Conservation (phyloP, 495 filamentous ascomycete genomes). For the Hypoxylon cercidicola region DNA sequence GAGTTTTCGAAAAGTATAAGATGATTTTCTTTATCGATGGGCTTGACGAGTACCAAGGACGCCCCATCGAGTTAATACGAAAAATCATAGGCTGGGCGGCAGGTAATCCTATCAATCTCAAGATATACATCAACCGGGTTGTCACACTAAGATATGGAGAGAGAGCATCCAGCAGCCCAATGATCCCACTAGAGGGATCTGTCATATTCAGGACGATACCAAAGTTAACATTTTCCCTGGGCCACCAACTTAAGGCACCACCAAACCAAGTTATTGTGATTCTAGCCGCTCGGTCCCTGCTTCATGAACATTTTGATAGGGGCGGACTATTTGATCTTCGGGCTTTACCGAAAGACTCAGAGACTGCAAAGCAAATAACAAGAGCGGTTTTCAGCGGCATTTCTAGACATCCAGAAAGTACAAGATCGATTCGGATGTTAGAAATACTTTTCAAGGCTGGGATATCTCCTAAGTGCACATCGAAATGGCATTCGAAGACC, state of each 20-base stretch:
- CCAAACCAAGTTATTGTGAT: neutral
- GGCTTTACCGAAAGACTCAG: neutral
- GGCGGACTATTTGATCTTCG: conserved; percentile 9
- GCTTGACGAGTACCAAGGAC: conserved; percentile 55
- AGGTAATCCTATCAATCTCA: conserved; percentile 1
- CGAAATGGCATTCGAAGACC: neutral
- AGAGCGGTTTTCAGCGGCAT: neutral
- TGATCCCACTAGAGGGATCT: too few species aligned
- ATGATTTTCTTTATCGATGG: conserved; percentile 59
- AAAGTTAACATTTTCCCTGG: too few species aligned
- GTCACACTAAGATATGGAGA: too few species aligned
- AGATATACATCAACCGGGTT: conserved; percentile 13
- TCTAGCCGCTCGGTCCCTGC: neutral
- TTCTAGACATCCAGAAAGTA: neutral
- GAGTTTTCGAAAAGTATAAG: conserved; percentile 9
- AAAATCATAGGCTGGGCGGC: conserved; percentile 19
- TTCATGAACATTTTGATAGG: conserved; percentile 12
- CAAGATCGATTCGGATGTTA: conserved; percentile 6
- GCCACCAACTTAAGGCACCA: neutral
- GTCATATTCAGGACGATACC: too few species aligned
- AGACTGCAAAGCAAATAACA: neutral
- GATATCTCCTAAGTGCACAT: conserved; percentile 9
- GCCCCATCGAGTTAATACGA: conserved; percentile 17
- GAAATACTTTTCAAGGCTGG: conserved; percentile 14
- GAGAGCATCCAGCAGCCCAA: too few species aligned